These are phyloP conservation scores for Puccinia triticina DNA, from an alignment of 1,284 basidiomycete genomes.

Conservation along the genomic window DNA sequence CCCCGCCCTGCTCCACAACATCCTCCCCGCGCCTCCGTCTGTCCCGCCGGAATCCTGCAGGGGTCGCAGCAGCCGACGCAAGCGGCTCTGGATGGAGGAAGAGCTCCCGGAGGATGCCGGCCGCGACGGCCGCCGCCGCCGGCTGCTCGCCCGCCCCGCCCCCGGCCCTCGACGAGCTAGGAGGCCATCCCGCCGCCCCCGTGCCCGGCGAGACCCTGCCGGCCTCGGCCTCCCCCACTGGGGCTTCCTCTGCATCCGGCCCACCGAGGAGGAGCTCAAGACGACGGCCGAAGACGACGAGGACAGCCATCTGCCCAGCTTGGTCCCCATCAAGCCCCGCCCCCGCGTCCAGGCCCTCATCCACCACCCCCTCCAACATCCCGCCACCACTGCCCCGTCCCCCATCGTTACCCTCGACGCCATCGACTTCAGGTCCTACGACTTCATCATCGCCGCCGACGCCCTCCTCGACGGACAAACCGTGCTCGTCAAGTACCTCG, in stretches of 20 bases:
- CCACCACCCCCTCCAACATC: neutral
- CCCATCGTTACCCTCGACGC: neutral
- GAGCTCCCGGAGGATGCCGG: neutral
- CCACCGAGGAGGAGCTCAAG: neutral
- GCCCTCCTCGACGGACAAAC: neutral
- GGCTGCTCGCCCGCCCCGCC: neutral
- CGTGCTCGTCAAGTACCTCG: neutral
- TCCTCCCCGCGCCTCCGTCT: neutral
- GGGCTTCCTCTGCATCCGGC: neutral
- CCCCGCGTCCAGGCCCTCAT: neutral
- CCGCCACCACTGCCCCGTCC: neutral
- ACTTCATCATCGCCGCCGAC: constrained; percentile 5
- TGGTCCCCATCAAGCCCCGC: constrained; percentile 3
- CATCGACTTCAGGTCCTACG: neutral
- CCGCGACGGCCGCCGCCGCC: neutral
- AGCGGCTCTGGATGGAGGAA: neutral
- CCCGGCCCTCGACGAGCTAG: neutral
- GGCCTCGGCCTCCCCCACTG: neutral
- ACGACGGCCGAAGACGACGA: neutral
- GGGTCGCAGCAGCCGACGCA: neutral
- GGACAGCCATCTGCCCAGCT: neutral
- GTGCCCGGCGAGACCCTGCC: neutral
- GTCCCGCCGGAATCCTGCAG: neutral
- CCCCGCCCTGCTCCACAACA: neutral
- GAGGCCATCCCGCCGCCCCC: neutral